These are phyloP conservation scores for Paulownia fortunei DNA, from an alignment of 257 asterid genomes.

Conservation along the genomic window DNA sequence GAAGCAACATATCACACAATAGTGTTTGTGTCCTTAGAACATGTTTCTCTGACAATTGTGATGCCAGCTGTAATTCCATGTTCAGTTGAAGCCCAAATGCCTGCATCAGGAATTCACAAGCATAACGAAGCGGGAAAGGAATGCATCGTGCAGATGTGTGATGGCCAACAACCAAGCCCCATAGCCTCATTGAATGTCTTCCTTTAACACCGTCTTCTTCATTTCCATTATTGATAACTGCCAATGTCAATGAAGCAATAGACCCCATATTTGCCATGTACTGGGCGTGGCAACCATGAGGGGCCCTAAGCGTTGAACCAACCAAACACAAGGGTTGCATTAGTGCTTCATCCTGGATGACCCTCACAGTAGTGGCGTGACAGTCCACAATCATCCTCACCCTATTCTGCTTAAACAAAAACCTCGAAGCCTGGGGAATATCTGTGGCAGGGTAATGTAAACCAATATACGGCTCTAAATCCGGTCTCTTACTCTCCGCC, in stretches of 20 bases:
- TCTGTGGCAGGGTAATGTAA: constrained; percentile 66
- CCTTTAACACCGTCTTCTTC: constrained; percentile 52
- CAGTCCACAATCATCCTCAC: constrained; percentile 65
- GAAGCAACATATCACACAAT: constrained; percentile 66
- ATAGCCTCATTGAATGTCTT: constrained; percentile 50
- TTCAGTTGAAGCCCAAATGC: constrained; percentile 65
- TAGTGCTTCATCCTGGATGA: constrained; percentile 53
- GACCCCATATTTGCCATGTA: constrained; percentile 71
- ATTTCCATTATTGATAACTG: constrained; percentile 54
- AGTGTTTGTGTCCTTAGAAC: constrained; percentile 58
- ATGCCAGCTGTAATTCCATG: constrained; percentile 65
- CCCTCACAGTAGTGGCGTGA: constrained; percentile 44
- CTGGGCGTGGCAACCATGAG: constrained; percentile 62
- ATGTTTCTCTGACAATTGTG: constrained; percentile 52
- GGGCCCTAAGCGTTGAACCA: constrained; percentile 65
- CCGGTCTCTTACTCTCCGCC: constrained; percentile 54
- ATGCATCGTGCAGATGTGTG: constrained; percentile 57
- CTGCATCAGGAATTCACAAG: constrained; percentile 70
- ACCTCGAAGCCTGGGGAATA: constrained; percentile 65
- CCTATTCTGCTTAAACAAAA: constrained; percentile 60
- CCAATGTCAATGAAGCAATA: constrained; percentile 57
- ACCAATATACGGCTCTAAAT: constrained; percentile 63
- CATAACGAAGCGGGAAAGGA: constrained; percentile 64
- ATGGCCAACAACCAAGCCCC: constrained; percentile 74
- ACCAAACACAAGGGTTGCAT: constrained; percentile 61